Conservation (phyloP, 306 rosid genomes). For the Echinosophora koreensis region DNA sequence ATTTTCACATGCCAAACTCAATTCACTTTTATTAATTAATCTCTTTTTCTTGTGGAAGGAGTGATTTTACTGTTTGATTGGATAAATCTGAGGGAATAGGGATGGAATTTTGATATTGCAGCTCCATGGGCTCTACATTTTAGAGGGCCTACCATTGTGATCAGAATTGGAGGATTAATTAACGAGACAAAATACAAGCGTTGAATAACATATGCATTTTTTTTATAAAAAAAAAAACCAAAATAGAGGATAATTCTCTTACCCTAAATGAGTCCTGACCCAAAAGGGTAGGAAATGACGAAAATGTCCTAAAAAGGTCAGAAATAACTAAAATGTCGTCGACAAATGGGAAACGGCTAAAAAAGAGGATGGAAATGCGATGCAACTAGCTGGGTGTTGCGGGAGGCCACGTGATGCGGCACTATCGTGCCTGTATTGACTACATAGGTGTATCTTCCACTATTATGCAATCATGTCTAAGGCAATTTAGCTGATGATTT, state of each 20-base stretch:
- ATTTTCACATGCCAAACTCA: not conserved
- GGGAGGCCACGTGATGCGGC: too few species aligned
- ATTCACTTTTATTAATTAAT: not conserved
- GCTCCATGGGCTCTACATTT: not conserved
- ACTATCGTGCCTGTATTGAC: too few species aligned
- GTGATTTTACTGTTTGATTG: not conserved
- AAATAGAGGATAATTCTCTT: not conserved
- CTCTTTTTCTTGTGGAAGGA: not conserved
- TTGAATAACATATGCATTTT: not conserved
- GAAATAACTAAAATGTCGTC: too few species aligned
- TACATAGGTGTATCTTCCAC: not conserved
- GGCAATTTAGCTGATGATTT: constrained; percentile 20
- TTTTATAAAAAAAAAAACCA: not conserved
- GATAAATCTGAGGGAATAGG: not conserved
- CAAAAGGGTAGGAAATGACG: too few species aligned
- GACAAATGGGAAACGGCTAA: too few species aligned
- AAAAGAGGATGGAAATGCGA: too few species aligned
- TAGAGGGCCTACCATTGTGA: not conserved
- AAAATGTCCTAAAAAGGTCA: too few species aligned
- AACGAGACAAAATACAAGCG: not conserved
- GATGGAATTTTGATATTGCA: not conserved
- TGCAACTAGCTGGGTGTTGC: too few species aligned
- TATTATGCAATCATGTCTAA: not conserved
- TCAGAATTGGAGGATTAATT: not conserved
- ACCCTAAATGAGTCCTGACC: not conserved